Conservation (phyloP, 83 land plant genomes). For the Thuja plicata region DNA sequence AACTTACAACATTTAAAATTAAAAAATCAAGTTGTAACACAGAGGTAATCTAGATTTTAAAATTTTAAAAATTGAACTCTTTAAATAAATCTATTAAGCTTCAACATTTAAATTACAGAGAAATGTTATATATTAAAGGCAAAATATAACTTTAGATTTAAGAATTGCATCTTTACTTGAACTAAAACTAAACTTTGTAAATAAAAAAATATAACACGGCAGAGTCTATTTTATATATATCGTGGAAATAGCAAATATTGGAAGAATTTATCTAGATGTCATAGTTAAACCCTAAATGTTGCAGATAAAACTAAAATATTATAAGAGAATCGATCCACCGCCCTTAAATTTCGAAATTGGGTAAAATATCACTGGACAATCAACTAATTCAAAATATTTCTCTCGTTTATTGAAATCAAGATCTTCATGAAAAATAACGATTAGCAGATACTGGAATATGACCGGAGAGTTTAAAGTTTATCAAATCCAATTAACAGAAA, state of each 20-base stretch:
- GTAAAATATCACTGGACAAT: too few species aligned
- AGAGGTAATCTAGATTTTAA: too few species aligned
- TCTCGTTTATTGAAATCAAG: not conserved
- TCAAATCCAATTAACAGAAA: not conserved
- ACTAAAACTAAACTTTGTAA: not conserved
- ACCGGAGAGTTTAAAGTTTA: not conserved
- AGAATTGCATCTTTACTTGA: too few species aligned
- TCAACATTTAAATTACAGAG: not conserved
- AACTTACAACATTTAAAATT: too few species aligned
- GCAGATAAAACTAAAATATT: too few species aligned
- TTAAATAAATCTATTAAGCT: not conserved
- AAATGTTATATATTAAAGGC: too few species aligned
- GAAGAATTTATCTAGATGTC: too few species aligned
- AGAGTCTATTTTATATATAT: not conserved
- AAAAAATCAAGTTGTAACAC: too few species aligned
- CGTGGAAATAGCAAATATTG: too few species aligned
- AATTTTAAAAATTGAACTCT: too few species aligned
- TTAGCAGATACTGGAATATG: not conserved
- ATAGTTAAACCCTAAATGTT: too few species aligned
- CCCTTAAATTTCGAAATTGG: not conserved
- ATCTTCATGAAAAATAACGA: not conserved
- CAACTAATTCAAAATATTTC: not conserved
- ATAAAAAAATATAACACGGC: not conserved
- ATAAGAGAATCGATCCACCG: not conserved
- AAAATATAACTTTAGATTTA: not conserved